phyloP scores from a whole-genome alignment of 257 asterid species.

The Nemophila menziesii region DNA sequence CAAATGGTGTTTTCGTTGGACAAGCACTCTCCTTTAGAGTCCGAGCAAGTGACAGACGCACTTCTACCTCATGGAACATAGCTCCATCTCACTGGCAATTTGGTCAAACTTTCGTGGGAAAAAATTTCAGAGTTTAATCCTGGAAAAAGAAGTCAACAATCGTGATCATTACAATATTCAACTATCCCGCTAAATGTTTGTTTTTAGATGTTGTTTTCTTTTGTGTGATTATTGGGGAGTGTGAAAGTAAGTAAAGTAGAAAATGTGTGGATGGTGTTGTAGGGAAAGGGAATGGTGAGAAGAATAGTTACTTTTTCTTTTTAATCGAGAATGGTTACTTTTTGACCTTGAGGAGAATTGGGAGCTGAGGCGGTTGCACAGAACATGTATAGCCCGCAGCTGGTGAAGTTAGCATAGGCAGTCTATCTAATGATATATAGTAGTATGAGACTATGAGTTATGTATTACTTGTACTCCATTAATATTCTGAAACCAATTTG shows the following conservation, averaged over 20 bases:
- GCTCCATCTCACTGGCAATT: conserved; percentile 66
- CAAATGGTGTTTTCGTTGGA: conserved; percentile 40
- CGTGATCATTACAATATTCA: neutral
- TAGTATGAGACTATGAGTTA: neutral
- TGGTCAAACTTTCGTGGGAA: conserved; percentile 73
- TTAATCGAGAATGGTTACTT: neutral
- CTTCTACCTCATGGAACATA: conserved; percentile 70
- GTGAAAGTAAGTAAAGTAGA: conserved; percentile 7
- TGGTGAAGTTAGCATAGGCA: conserved; percentile 6
- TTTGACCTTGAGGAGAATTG: conserved; percentile 4
- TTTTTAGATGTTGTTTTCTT: conserved; percentile 5
- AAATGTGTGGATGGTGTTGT: conserved; percentile 4
- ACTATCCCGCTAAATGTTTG: conserved; percentile 1
- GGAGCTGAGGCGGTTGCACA: conserved; percentile 75
- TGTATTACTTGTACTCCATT: too few species aligned
- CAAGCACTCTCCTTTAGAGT: conserved; percentile 75
- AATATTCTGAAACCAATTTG: too few species aligned
- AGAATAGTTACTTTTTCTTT: conserved; percentile 7
- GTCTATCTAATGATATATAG: too few species aligned
- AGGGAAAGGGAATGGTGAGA: conserved; percentile 9
- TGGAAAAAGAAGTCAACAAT: neutral
- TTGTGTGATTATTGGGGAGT: conserved; percentile 24
- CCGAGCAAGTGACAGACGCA: conserved; percentile 52
- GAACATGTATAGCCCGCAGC: conserved; percentile 85
- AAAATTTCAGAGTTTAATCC: conserved; percentile 56